Base-by-base conservation (phyloP, 345 rosid species). In the Eucalyptus cladocalyx region DNA sequence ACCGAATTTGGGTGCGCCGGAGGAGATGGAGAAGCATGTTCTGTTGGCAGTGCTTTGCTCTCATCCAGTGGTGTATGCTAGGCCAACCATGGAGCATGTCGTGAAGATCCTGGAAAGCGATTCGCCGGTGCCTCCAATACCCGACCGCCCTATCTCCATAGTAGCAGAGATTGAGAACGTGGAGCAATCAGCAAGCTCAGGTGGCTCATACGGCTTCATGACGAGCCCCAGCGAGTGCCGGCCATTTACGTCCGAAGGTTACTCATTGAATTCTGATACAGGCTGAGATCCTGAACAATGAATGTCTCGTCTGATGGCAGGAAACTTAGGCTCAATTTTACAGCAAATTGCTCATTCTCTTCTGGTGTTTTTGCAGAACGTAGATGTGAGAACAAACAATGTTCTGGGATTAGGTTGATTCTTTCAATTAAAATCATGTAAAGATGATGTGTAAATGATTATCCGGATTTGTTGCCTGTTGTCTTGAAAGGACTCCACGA, bases 11-110 rank as follows among this genome's bases (percentile, higher is more conserved):
- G 97, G 93, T 32, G 62, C 91, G 4, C 92, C 92, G 3, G 97
- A 94, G 89, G 92, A 94, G 48, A 30, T 96, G 90, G 99, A 97
- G 95, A 96, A 95, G 95, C 93, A 97, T 90, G 97, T 96, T 51
- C 87, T 94, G 89, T 90, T 97, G 89, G 99, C 97, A 1, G 92
- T 95, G 83, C 94, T 97, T 30, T 97, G 99, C 91, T 94, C 99
- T 88, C 99, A 96, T 92, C 97, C 98, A 5, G 96, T 95, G 92
- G 90, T 94, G 87, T 93, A 93, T 90, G 98, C 97, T 6, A 93
- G 99, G 91, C 99, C 98, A 49, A 93, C 97, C 9, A 95, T 96
- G 98, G 98, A 96, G 91, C 97, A 96, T 90, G 98, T 95, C 48
- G 97, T 95, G 91, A 97, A 95, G 89, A 94, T 97, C 93, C 89